Evolutionary conservation across 371 early-diverging fungal genomes (phyloP).

Genomic region (Dichotomocladium elegans): DNA sequence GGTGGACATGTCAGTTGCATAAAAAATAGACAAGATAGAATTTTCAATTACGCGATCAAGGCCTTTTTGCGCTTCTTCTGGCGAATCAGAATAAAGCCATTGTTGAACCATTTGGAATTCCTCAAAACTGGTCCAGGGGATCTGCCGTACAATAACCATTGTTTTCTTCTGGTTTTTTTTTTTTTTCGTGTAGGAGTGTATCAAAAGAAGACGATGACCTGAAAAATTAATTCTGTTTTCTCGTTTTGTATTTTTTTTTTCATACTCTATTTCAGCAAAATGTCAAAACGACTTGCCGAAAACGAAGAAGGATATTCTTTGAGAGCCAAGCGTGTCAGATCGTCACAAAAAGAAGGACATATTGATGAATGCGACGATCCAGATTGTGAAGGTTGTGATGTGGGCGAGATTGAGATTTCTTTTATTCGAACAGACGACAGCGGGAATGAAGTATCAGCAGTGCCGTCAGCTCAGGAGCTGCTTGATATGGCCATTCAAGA

Average conservation of each 20-base stretch:
- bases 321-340: slow-evolving; percentile 7
- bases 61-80: slow-evolving; percentile 8
- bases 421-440: slow-evolving; percentile 40
- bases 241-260: neutral
- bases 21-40: too few relatives aligned
- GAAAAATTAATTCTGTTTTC: too few relatives aligned
- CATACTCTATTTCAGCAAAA: neutral
- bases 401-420: slow-evolving; percentile 57
- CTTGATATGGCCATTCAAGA: slow-evolving; percentile 56
- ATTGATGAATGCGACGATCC: slow-evolving; percentile 47
- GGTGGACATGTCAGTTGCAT: neutral
- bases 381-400: slow-evolving; percentile 54
- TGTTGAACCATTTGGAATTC: slow-evolving; percentile 43
- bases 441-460: slow-evolving; percentile 21
- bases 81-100: slow-evolving; percentile 31
- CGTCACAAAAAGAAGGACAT: slow-evolving; percentile 26
- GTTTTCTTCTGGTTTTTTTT: too few relatives aligned
- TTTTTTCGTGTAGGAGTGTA: slow-evolving; percentile 9
- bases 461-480: slow-evolving; percentile 48
- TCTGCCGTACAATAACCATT: slow-evolving; percentile 23
- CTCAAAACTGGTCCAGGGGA: slow-evolving; percentile 46
- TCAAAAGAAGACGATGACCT: neutral
- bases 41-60: slow-evolving; percentile 32
- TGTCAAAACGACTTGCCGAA: slow-evolving; percentile 15
- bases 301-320: slow-evolving; percentile 6